These are phyloP conservation scores for Magnolia kwangsiensis DNA, from an alignment of 164 flowering plant genomes.

Conservation along the genomic window DNA sequence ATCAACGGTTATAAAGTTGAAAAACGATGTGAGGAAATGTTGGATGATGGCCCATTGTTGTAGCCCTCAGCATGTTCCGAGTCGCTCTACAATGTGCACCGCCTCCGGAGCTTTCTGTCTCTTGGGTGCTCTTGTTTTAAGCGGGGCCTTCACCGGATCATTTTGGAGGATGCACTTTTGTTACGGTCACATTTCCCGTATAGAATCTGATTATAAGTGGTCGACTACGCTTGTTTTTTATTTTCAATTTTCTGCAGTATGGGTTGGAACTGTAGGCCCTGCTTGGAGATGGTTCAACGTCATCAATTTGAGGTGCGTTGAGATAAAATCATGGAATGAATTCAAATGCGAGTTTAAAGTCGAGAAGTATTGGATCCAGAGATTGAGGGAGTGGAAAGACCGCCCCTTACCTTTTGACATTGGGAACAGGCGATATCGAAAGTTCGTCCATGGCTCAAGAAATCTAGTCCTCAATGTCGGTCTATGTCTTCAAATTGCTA, in stretches of 20 bases:
- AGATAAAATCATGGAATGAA: background rate
- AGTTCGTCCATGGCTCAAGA: background rate
- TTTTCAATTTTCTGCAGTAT: slow-evolving; percentile 3
- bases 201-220: slow-evolving; percentile 66
- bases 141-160: slow-evolving; percentile 38
- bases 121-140: slow-evolving; percentile 45
- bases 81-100: slow-evolving; percentile 43
- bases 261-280: background rate
- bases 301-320: background rate
- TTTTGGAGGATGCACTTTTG: too few relatives aligned
- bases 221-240: slow-evolving; percentile 12
- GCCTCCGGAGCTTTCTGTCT: slow-evolving; percentile 54
- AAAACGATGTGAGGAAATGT: slow-evolving; percentile 32
- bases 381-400: slow-evolving; percentile 16
- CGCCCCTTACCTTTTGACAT: background rate
- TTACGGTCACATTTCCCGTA: too few relatives aligned
- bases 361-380: slow-evolving; percentile 39
- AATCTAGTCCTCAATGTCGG: slow-evolving; percentile 15
- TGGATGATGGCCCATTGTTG: slow-evolving; percentile 70
- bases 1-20: slow-evolving; percentile 22
- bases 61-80: slow-evolving; percentile 64
- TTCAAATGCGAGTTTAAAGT: slow-evolving; percentile 16
- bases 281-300: slow-evolving; percentile 8
- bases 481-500: slow-evolving; percentile 32
- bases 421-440: background rate